Evolutionary conservation across 345 rosid genomes (phyloP).

Genomic region (Raphanus sativus): DNA sequence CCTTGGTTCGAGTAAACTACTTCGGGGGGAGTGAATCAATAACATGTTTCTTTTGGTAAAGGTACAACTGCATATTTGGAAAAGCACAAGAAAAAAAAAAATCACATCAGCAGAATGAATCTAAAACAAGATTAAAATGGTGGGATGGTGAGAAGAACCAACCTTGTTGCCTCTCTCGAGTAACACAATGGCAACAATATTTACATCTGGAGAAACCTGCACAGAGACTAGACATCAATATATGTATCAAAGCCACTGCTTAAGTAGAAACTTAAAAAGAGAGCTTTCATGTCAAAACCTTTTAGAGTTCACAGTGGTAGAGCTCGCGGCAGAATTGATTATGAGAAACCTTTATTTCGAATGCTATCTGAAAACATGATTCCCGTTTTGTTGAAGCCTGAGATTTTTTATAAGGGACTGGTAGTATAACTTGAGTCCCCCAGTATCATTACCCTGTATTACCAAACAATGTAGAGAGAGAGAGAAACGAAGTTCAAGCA

Average conservation of each 20-base stretch:
- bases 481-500: slow-evolving; percentile 11
- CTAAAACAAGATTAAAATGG: background rate
- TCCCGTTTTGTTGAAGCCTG: slow-evolving; percentile 75
- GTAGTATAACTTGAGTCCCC: slow-evolving; percentile 65
- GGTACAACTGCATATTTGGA: slow-evolving; percentile 29
- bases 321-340: slow-evolving; percentile 16
- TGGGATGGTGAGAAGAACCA: slow-evolving; percentile 7
- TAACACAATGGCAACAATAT: slow-evolving; percentile 20
- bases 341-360: slow-evolving; percentile 1
- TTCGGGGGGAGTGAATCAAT: background rate
- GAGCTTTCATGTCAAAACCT: background rate
- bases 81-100: background rate
- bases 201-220: slow-evolving; percentile 32
- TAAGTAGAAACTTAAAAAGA: background rate
- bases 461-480: slow-evolving; percentile 8
- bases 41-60: slow-evolving; percentile 12
- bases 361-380: slow-evolving; percentile 82
- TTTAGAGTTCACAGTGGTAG: slow-evolving; percentile 2
- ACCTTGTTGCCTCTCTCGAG: slow-evolving; percentile 35
- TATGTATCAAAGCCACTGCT: background rate
- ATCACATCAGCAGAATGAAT: background rate
- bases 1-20: background rate
- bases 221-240: background rate
- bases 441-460: slow-evolving; percentile 70
- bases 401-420: slow-evolving; percentile 70